Base-by-base conservation (phyloP, 352 stramenopile genomes). In the Phytophthora pseudosyringae region DNA sequence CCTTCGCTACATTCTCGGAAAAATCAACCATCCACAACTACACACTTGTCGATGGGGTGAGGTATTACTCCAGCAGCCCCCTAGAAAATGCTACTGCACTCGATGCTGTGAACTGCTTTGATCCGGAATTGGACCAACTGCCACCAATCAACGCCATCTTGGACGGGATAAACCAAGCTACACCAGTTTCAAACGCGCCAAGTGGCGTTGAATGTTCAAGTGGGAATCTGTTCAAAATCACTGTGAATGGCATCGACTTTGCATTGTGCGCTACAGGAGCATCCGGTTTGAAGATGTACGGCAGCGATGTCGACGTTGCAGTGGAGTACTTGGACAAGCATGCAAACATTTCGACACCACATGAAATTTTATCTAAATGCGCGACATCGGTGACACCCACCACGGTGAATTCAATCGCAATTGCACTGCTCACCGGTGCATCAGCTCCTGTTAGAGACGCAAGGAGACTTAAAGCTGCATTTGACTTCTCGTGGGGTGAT, bases 1-100 rank as follows among this genome's bases (percentile, higher is more conserved):
- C 43, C 4, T 60, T 71, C 25, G 21, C 59, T 9, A 48, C 51
- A 0, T 63, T 71, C 28, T 40, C 31, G 18, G 58, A 63, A 40
- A 43, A 35, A 13, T 21, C 26, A n/a, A 64, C 46, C 1, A 29
- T 47, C 13, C 45, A 73, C 48, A 75, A 66, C 39, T 80, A 74
- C 48, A 61, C 53, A 12, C 26, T 74, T 5, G 28, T 74, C 12
- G 41, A 76, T 26, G 46, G 57, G 9, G 21, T 12, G 3, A 38
- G 18, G 10, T 59, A 59, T 32, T 51, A 65, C 32, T 43, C 31
- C 3, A 45, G 5, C 21, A 45, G 31, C 1, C 10, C 10, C 3
- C 0, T 31, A 8, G n/a, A 58, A 12, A 65, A 65, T 43, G 4
- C 5, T 5, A 45, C 46, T 21, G 13, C 10, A 26, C 21, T 2